These are phyloP conservation scores for Ustilago tritici DNA, from an alignment of 1,284 basidiomycete species.

Conservation along the genomic window DNA sequence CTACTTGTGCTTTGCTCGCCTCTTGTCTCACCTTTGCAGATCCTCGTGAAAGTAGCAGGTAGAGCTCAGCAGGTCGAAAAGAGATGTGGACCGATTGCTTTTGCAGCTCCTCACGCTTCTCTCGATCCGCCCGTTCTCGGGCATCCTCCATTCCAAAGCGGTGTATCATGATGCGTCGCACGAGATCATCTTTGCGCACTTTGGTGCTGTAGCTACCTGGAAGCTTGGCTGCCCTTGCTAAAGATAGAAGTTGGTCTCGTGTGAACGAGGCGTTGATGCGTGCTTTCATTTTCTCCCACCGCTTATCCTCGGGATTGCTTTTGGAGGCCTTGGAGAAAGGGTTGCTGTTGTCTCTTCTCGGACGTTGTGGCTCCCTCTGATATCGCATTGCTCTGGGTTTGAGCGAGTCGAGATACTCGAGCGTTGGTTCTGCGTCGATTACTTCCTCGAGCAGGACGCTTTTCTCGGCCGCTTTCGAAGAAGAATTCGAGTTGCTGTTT, in stretches of 20 bases:
- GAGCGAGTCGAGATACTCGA: slow-evolving; percentile 51
- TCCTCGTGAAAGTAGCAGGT: slow-evolving; percentile 34
- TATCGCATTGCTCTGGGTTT: slow-evolving; percentile 14
- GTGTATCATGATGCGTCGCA: slow-evolving; percentile 45
- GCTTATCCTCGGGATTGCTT: slow-evolving; percentile 29
- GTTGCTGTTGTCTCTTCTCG: slow-evolving; percentile 9
- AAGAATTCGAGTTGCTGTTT: not conserved
- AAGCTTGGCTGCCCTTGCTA: slow-evolving; percentile 33
- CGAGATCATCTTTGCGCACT: slow-evolving; percentile 33
- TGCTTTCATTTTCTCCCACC: slow-evolving; percentile 38
- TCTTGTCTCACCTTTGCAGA: slow-evolving; percentile 30
- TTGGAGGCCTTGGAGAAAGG: slow-evolving; percentile 32
- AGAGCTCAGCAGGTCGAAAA: slow-evolving; percentile 44
- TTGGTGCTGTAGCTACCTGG: slow-evolving; percentile 30
- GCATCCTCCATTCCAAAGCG: slow-evolving; percentile 48
- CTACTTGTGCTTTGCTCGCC: slow-evolving; percentile 31
- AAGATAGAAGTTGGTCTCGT: slow-evolving; percentile 33
- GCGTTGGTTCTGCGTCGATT: slow-evolving; percentile 32
- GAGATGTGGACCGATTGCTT: slow-evolving; percentile 25
- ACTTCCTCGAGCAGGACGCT: slow-evolving; percentile 31
- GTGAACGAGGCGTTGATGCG: slow-evolving; percentile 47
- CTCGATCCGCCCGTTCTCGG: slow-evolving; percentile 26
- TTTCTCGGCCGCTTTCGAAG: not conserved
- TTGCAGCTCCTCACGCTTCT: slow-evolving; percentile 30
- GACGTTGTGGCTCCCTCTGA: slow-evolving; percentile 3